Evolutionary conservation across 148 eudicot genomes (phyloP), one percentile per base, ranked within the genome.

Genomic region (Chenopodium berlandieri): DNA sequence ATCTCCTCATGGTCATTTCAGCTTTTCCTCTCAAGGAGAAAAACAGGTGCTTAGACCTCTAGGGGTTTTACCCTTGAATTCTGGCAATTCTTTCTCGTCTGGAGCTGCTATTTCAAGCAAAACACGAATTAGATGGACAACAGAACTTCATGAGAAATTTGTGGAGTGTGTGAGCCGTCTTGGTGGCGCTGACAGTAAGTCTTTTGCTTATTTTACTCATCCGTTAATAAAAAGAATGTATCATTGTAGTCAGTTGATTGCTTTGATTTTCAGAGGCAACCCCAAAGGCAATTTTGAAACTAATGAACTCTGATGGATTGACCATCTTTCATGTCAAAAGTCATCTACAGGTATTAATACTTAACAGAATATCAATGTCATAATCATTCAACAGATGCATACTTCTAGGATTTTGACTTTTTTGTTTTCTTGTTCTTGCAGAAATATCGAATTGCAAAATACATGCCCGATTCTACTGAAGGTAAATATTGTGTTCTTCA

Each of bases 261-360:
- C 79, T 34, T 52, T 71, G 31, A 25, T 79, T 73, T 71, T 62
- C 77, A 95, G 98, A 93, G 90, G 98, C 98, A 79, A 93, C 98
- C 14, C 98, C 98, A 47, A 95, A 95, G 91, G 92, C 92, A 58
- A 92, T 95, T 81, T 83, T 93, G 88, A 95, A 89, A 86, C 87
- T 93, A 77, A 95, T 95, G 98, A 92, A 91, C 68, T 75, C 92
- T 4, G 91, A 95, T 68, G 97, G 91, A 78, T 87, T 95, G 84
- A 95, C 94, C 52, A 93, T 93, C 78, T 95, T 89, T 79, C 97
- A 95, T 86, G 93, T 95, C 65, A 95, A 93, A 85, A 95, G 98
- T 80, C 98, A 95, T 87, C 78, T 95, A 78, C 98, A 95, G 98
- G 97, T 94, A 56, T 86, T 73, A 65, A 27, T 65, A 80, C 9